Conservation (phyloP, 768 basidiomycete species). For the Naganishia vaughanmartiniae region DNA sequence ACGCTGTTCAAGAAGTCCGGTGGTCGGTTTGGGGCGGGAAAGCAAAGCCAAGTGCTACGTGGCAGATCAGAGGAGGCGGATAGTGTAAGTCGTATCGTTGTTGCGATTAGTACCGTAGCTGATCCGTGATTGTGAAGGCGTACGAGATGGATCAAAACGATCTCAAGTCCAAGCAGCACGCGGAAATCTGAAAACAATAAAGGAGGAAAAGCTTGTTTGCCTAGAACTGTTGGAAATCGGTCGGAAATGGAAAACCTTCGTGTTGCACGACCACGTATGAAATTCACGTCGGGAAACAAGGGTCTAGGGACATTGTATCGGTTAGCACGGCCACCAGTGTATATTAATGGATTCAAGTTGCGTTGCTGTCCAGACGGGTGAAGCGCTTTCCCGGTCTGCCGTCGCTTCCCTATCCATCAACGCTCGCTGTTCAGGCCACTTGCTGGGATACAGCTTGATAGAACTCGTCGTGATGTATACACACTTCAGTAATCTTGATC, state of each 20-base stretch:
- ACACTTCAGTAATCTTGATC: no score
- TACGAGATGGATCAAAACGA: slow-evolving; percentile 27
- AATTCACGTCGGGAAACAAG: neutral
- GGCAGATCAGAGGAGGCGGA: slow-evolving; percentile 13
- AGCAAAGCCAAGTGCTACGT: neutral
- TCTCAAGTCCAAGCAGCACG: slow-evolving; percentile 6
- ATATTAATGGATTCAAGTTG: no score
- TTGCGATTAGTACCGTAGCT: no score
- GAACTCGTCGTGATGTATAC: no score
- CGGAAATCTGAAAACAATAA: slow-evolving; percentile 26
- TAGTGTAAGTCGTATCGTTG: neutral
- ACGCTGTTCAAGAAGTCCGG: slow-evolving; percentile 15
- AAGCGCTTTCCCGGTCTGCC: no score
- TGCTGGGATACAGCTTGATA: no score
- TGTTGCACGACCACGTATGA: neutral
- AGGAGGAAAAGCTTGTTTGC: slow-evolving; percentile 29
- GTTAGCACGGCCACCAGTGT: neutral
- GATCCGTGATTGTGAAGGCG: slow-evolving; percentile 2
- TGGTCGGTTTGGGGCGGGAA: neutral
- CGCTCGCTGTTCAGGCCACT: no score
- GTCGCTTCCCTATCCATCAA: no score
- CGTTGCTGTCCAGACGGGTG: no score
- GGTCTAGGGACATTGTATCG: neutral
- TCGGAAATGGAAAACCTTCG: neutral
- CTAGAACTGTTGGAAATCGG: no score